Evolutionary conservation across 2,329 filamentous ascomycete species (phyloP), one percentile per base, ranked within the genome.

Genomic region (Eurotiales sp.): DNA sequence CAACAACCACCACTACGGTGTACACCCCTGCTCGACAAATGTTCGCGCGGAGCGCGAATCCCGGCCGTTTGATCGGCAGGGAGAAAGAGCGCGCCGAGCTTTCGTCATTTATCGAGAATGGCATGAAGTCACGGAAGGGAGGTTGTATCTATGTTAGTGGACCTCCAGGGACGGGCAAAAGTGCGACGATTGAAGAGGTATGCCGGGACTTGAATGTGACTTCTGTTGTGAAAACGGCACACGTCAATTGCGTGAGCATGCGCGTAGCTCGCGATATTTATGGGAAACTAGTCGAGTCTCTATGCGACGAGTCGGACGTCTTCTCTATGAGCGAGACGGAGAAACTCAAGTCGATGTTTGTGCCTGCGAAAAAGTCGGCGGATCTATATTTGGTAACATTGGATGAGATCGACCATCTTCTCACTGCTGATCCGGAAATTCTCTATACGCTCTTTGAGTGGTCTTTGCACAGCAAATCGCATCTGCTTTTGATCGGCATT

Each of bases 161-260:
- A 0, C 93, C 93, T 3, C 93, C 93, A 2, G 93, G 93, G 10
- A 99, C 93, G 0, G 93, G 93, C 50, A 99, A 99, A 74, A 97
- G 91, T 68, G 93, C 93, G 25, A 86, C 97, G 77, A 84, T 97
- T 55, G 85, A 85, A 56, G 86, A 95, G 65, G 82, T 95, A 46
- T 87, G 87, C 43, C 74, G 82, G 43, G 76, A 83, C 39, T 71
- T 86, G 44, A 72, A 74, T 29, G 72, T 78, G 14, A 68, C 74
- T 2, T 62, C 69, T 11, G 69, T 69, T 3, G 75, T 93, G 48
- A 84, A 82, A 61, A 84, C 85, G 48, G 84, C 85, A 2, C 92
- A 91, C 64, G 80, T 99, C 77, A 99, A 99, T 68, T 99, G 93
- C 72, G 96, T 96, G 85, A 96, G 91, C 70, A 85, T 96, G 70